Conservation (phyloP, 2,329 filamentous ascomycete species). For the Alternaria brassicae region DNA sequence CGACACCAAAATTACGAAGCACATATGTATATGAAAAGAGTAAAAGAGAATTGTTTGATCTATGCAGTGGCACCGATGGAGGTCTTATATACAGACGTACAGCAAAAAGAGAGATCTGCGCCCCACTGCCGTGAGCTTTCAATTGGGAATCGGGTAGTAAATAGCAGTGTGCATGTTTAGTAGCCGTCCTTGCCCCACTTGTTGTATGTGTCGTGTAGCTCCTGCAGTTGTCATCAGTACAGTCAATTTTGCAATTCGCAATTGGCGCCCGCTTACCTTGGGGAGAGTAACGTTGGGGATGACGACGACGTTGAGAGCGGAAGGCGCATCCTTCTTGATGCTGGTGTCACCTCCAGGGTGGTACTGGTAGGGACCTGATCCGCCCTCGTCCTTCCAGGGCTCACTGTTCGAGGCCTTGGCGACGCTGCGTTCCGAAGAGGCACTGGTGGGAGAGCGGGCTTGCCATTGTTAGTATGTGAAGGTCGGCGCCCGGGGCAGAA, state of each 20-base stretch:
- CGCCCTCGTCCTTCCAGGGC: conserved; percentile 81
- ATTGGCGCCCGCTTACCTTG: conserved; percentile 57
- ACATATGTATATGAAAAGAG: background rate
- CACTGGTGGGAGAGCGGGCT: conserved; percentile 84
- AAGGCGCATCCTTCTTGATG: conserved; percentile 87
- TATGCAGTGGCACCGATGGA: conserved; percentile 6
- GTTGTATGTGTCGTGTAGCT: conserved; percentile 97
- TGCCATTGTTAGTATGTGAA: conserved; percentile 31
- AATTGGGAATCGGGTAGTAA: background rate
- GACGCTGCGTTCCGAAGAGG: conserved; percentile 81
- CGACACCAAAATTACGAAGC: background rate
- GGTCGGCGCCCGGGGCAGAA: conserved; percentile 7
- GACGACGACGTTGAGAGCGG: conserved; percentile 92
- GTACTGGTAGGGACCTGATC: conserved; percentile 67
- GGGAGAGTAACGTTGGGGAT: conserved; percentile 92
- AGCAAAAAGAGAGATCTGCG: conserved; percentile 8
- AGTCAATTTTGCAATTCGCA: background rate
- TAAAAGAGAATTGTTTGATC: conserved; percentile 10
- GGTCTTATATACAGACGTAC: conserved; percentile 28
- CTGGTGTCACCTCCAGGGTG: conserved; percentile 81
- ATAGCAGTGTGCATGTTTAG: conserved; percentile 31
- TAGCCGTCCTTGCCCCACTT: conserved; percentile 99
- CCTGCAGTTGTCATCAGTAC: conserved; percentile 56
- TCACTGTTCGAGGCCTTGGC: conserved; percentile 77
- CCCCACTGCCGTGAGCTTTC: background rate